Evolutionary conservation across 73 alveolate genomes (phyloP).

Genomic region (Symbiodinium pilosum): DNA sequence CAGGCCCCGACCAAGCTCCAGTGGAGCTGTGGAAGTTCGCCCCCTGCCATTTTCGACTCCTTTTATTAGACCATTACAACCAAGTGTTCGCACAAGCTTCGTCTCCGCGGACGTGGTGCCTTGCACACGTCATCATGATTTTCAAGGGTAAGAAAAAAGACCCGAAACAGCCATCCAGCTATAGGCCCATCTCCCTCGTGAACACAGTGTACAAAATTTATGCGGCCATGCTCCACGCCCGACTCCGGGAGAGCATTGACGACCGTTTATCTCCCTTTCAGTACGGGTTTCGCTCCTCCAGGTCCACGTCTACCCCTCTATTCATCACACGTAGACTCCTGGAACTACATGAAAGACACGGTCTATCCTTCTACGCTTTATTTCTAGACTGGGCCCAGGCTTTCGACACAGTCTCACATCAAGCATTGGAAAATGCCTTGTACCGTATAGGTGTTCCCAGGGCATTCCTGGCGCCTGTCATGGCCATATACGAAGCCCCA

Average conservation of each 20-base stretch:
- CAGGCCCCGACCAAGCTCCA: not conserved
- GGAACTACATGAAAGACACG: not conserved
- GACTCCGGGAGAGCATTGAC: not conserved
- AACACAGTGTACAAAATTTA: not conserved
- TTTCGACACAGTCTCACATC: not conserved
- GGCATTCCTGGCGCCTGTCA: not conserved
- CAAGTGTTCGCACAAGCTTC: not conserved
- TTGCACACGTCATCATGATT: not conserved
- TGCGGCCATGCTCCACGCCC: not conserved
- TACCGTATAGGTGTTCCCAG: not conserved
- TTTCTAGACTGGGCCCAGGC: constrained; percentile 11
- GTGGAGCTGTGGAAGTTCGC: not conserved
- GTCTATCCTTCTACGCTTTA: not conserved
- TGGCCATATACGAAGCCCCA: not conserved
- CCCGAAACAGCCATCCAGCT: not conserved
- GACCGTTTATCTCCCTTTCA: not conserved
- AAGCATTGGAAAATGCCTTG: not conserved
- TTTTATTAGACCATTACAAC: not conserved
- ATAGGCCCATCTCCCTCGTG: not conserved
- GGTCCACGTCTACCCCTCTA: not conserved
- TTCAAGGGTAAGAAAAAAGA: not conserved
- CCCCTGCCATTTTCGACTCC: not conserved
- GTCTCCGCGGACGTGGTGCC: not conserved
- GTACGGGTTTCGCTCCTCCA: not conserved
- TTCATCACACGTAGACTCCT: not conserved